These are phyloP conservation scores for Amanita subjunquillea DNA, from an alignment of 768 basidiomycete genomes.

Conservation along the genomic window DNA sequence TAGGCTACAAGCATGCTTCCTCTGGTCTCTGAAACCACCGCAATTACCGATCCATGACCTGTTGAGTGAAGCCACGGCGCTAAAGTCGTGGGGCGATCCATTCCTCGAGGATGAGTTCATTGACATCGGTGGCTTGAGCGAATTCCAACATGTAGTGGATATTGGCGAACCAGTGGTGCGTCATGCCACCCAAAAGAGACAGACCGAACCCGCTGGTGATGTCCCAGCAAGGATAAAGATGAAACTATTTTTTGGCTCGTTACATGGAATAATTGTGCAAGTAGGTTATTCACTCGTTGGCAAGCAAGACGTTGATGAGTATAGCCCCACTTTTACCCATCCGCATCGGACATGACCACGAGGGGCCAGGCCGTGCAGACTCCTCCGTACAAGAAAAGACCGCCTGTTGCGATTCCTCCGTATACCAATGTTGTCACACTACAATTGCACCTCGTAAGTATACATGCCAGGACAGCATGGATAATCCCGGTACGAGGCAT, in stretches of 20 bases:
- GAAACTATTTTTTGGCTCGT: constrained; percentile 22
- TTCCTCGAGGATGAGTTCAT: constrained; percentile 23
- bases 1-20: constrained; percentile 2
- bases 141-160: constrained; percentile 29
- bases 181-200: background rate
- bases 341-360: constrained; percentile 14
- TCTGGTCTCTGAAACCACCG: background rate
- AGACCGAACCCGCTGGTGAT: background rate
- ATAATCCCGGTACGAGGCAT: constrained; percentile 46
- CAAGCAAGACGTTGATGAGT: constrained; percentile 7
- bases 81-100: constrained; percentile 30
- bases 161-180: background rate
- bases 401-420: constrained; percentile 26
- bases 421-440: constrained; percentile 18
- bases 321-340: constrained; percentile 26
- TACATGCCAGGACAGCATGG: constrained; percentile 40
- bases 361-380: constrained; percentile 12
- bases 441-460: constrained; percentile 15
- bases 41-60: background rate
- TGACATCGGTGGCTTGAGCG: constrained; percentile 27
- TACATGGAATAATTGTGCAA: constrained; percentile 33
- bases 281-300: constrained; percentile 21
- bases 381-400: constrained; percentile 22
- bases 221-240: constrained; percentile 17
- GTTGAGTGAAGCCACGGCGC: background rate